A percentile compares a stretch with the other conserved stretches of the same genome.
Conservation (phyloP, 2,329 filamentous ascomycete genomes). For the Paracoccidioides lutzii region DNA sequence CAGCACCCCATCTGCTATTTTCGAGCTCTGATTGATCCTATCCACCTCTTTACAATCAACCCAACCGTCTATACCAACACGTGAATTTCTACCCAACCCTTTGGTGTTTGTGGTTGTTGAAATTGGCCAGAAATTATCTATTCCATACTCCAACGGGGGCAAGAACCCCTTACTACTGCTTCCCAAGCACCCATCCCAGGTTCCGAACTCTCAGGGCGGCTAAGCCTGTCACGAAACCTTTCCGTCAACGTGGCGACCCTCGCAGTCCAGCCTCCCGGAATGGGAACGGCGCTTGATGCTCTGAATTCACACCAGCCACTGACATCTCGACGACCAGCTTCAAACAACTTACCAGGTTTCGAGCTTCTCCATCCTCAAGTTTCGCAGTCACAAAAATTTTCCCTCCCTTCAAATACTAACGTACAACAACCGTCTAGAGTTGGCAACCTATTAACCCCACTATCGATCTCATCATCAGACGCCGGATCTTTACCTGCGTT, state of each 20-base stretch:
- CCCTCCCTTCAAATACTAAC: slow-evolving; percentile 27
- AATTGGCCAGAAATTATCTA: slow-evolving; percentile 35
- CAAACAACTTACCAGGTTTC: slow-evolving; percentile 55
- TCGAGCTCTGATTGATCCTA: no score
- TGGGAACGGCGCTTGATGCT: slow-evolving; percentile 49
- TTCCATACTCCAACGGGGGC: slow-evolving; percentile 17
- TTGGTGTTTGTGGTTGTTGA: slow-evolving; percentile 35
- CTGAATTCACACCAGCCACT: slow-evolving; percentile 53
- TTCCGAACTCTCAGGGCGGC: slow-evolving; percentile 29
- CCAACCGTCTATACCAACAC: no score
- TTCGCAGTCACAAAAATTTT: slow-evolving; percentile 38
- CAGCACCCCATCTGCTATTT: no score
- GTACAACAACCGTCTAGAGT: slow-evolving; percentile 40
- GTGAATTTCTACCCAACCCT: slow-evolving; percentile 6
- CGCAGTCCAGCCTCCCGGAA: slow-evolving; percentile 47
- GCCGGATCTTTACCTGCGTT: slow-evolving; percentile 41
- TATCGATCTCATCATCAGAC: slow-evolving; percentile 43
- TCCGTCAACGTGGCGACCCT: slow-evolving; percentile 50
- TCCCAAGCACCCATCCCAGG: slow-evolving; percentile 28
- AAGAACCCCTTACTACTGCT: slow-evolving; percentile 27
- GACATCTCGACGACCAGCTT: slow-evolving; percentile 56
- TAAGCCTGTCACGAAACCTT: slow-evolving; percentile 30
- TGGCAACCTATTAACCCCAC: slow-evolving; percentile 50
- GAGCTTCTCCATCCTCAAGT: slow-evolving; percentile 54
- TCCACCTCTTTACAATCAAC: no score